Conservation (phyloP, 2,329 filamentous ascomycete species). For the Diaporthe batatas region DNA sequence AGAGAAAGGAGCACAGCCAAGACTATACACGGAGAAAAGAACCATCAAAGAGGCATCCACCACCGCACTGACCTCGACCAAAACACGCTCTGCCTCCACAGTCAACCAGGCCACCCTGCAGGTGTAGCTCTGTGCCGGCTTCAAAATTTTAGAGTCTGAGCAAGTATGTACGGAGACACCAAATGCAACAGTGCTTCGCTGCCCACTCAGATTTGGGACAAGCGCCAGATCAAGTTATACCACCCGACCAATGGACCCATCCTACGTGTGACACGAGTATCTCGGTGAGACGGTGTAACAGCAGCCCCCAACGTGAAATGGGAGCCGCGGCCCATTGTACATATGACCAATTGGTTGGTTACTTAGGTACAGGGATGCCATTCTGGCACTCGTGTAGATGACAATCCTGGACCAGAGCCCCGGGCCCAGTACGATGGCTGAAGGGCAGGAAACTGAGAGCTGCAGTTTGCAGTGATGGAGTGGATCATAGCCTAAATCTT, state of each 20-base stretch:
- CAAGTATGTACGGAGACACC: no score
- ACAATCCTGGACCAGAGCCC: not conserved
- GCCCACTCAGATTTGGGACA: not conserved
- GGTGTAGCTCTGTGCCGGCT: no score
- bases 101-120: no score
- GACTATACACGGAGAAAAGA: not conserved
- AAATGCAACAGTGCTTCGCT: not conserved
- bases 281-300: not conserved
- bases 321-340: no score
- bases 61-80: not conserved
- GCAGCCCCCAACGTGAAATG: not conserved
- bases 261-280: not conserved
- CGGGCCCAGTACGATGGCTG: not conserved
- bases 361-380: not conserved
- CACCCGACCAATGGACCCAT: not conserved
- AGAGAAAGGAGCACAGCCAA: not conserved
- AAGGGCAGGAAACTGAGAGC: not conserved
- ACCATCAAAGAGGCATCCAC: not conserved
- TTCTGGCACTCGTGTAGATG: not conserved
- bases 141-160: no score
- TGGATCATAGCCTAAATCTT: no score
- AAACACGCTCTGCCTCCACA: not conserved
- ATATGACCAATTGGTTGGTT: not conserved
- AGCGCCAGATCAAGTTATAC: not conserved
- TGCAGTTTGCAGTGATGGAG: no score